These are phyloP conservation scores for Rozella allomycis DNA, from an alignment of 371 early-diverging fungal species.

Conservation along the genomic window DNA sequence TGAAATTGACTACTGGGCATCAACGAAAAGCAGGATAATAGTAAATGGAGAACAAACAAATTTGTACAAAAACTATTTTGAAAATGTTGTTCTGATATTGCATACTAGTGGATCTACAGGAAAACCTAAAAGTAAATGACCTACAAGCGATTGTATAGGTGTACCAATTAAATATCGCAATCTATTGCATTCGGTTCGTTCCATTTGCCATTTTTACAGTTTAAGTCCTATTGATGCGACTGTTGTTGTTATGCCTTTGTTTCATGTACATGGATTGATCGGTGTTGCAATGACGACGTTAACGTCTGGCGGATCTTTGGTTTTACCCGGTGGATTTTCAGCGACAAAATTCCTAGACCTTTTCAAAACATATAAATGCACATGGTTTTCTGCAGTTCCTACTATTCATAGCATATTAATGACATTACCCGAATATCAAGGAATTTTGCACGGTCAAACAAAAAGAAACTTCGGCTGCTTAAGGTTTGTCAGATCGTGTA, in stretches of 20 bases:
- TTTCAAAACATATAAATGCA: constrained; percentile 30
- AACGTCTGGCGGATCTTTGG: constrained; percentile 46
- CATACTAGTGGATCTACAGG: constrained; percentile 61
- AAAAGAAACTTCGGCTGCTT: constrained; percentile 3
- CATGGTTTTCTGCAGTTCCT: constrained; percentile 40
- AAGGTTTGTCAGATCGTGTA: constrained; percentile 67
- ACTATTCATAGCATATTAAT: constrained; percentile 68
- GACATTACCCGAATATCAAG: constrained; percentile 19
- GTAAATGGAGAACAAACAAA: too few relatives aligned
- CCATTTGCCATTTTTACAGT: constrained; percentile 44
- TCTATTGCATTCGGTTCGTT: constrained; percentile 42
- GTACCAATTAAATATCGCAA: constrained; percentile 68
- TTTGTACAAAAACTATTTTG: too few relatives aligned
- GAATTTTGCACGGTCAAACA: constrained; percentile 5
- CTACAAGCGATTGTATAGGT: constrained; percentile 10
- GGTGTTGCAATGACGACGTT: constrained; percentile 53
- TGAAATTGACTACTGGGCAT: too few relatives aligned
- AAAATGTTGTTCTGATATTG: constrained; percentile 44
- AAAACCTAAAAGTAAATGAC: constrained; percentile 43
- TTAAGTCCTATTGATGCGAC: constrained; percentile 37
- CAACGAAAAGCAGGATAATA: too few relatives aligned
- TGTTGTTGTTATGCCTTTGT: constrained; percentile 69
- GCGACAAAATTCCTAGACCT: constrained; percentile 59
- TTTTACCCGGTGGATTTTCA: constrained; percentile 54
- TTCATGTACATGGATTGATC: constrained; percentile 72